Percentiles rank a stretch among this genome's conserved stretches.
Evolutionary conservation across 1,139 yeast species (phyloP).

Genomic region (Lipomyces yarrowii): DNA sequence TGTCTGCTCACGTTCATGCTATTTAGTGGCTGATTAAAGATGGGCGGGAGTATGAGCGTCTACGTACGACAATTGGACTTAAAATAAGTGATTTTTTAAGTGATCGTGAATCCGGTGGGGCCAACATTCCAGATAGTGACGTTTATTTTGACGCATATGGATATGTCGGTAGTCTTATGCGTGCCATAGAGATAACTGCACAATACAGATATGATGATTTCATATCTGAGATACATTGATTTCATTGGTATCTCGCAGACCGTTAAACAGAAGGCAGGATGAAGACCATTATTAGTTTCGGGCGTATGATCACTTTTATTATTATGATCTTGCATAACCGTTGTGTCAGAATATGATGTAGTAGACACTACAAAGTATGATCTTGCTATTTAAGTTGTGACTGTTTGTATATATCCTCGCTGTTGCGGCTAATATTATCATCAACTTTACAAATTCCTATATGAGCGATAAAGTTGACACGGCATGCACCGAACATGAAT

Average conservation of each 20-base stretch:
- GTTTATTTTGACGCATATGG: background rate
- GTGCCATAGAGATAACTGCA: background rate
- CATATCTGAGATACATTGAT: too few species aligned
- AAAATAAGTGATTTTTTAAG: slow-evolving; percentile 1
- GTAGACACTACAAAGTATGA: too few species aligned
- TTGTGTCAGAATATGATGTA: too few species aligned
- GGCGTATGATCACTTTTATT: too few species aligned
- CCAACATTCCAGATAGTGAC: slow-evolving; percentile 2
- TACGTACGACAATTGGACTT: background rate
- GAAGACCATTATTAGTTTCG: too few species aligned
- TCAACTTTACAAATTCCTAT: background rate
- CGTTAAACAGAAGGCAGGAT: too few species aligned
- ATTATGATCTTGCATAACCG: too few species aligned
- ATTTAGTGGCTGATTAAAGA: slow-evolving; percentile 3
- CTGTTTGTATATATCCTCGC: too few species aligned
- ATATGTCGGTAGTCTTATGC: background rate
- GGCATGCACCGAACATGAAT: slow-evolving; percentile 1
- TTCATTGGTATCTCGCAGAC: too few species aligned
- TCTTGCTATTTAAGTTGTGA: too few species aligned
- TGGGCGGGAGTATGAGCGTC: background rate
- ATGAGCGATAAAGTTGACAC: background rate
- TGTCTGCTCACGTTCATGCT: background rate
- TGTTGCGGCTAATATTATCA: slow-evolving; percentile 4
- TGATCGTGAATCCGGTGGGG: background rate
- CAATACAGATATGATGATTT: background rate